Base-by-base conservation (phyloP, 805 yeast species). In the Lachancea lanzarotensis region DNA sequence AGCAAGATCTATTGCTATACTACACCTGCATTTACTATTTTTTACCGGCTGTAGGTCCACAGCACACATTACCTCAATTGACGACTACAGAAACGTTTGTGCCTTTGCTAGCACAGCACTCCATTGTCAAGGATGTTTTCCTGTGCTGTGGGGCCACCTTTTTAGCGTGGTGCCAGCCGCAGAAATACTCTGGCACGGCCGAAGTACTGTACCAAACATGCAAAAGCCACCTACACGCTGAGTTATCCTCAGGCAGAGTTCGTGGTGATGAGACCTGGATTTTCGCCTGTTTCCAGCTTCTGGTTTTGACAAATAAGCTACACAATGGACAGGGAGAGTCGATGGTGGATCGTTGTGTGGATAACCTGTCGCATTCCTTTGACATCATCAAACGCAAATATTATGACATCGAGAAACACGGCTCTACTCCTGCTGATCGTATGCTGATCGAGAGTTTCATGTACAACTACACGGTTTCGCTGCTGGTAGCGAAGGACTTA, bases 131-230 rank as follows among this genome's bases (percentile, higher is more conserved):
- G 29, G 47, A 45, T 16, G 56, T 52, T 11, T 52, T 50, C 25
- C 40, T 47, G 20, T 52, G 56, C 34, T 52, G 56, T 37, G 56
- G 56, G 2, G 56, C 56, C 2, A 52, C 56, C 7, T 52, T 52
- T 40, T 36, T 52, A 31, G 54, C 53, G 1, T 52, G 56, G 56
- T 50, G 53, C 27, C 56, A 52, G 33, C 54, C 53, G 9, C 40
- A 41, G 19, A 50, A 50, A 27, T 52, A 50, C 38, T 38, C 51
- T 3, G 40, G 33, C 11, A 29, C 48, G 10, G 54, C 54, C 15
- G 56, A 52, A 27, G 35, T 34, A n/a, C 42, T 52, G 16, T 52
- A 52, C 27, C 49, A 50, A 34, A 45, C 34, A 15, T 50, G 56
- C 43, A 46, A 43, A 26, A 36, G 38, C 20, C 29, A 36, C 15